Base-by-base conservation (phyloP, 495 filamentous ascomycete species). In the Jackrogersella multiformis region DNA sequence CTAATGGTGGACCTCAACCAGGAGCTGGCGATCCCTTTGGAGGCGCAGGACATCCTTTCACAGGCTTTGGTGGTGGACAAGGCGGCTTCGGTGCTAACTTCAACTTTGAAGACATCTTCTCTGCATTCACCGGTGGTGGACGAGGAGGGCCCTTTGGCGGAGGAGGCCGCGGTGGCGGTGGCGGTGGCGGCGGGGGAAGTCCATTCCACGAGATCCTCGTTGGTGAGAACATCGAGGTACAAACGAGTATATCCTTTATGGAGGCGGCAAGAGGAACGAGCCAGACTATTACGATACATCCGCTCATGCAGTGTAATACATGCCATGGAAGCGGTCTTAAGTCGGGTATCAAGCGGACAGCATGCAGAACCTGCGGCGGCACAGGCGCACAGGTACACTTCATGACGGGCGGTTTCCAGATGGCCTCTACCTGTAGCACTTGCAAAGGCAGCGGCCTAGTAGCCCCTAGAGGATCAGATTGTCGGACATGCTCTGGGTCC, bases 101-200 rank as follows among this genome's bases (percentile, higher is more conserved):
- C 80, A 93, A 92, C 72, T 96, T 99, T 63, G 95, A 98, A 69
- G 95, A 98, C 80, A 80, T 98, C 4, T 98, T 99, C 73, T 89
- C 89, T 55, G 92, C 92, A 4, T 97, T 97, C 70, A 83, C 88
- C 9, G 90, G 89, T 56, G 87, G 89, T 56, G 87, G 86, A 35
- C 83, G 84, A 36, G 83, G 83, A 10, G 72, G 77, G 28, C 82
- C 90, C 12, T 84, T 88, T 32, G 85, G 87, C 4, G 55, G 73
- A n/a, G 73, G 53, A 16, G 77, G 76, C 28, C 81, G 89, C 7
- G 78, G 85, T 13, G 82, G 88, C 10, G 70, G 84, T 4, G 73
- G 41, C 9, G 78, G 85, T 12, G 82, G 88, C 13, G 69, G 83
- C 5, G 73, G 41, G 18, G 41, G 76, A 20, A 79, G 77, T 15